Conservation (phyloP, 1,139 yeast species). For the Saccharomyces hybrid region DNA sequence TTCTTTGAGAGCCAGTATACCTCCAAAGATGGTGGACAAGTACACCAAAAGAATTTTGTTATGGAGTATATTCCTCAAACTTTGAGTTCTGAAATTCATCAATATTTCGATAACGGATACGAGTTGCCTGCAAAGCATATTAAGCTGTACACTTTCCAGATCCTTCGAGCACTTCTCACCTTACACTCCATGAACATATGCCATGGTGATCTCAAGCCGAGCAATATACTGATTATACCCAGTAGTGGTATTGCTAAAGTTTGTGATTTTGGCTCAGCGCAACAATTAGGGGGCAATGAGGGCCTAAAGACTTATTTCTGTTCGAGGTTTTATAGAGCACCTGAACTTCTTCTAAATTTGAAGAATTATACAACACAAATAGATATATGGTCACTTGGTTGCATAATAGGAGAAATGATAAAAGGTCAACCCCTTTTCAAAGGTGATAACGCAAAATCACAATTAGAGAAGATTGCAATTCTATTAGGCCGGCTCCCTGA, state of each 20-base stretch:
- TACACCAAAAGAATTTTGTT: not conserved
- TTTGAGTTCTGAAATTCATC: not conserved
- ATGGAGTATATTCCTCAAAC: slow-evolving; percentile 1
- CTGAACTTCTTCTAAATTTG: slow-evolving; percentile 73
- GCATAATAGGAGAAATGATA: slow-evolving; percentile 60
- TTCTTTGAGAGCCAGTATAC: not conserved
- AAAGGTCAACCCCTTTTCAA: not conserved
- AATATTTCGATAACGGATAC: not conserved
- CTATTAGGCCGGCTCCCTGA: not conserved
- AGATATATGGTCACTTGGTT: slow-evolving; percentile 80
- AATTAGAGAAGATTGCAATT: not conserved
- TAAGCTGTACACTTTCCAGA: not conserved
- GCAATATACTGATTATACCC: slow-evolving; percentile 74
- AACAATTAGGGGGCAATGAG: slow-evolving; percentile 41
- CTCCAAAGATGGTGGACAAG: not conserved
- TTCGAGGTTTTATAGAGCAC: slow-evolving; percentile 47
- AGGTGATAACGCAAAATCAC: not conserved
- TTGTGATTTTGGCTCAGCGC: slow-evolving; percentile 95
- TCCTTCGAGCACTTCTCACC: not conserved
- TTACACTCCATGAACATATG: not conserved
- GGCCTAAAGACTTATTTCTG: not conserved
- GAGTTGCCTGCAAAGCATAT: not conserved
- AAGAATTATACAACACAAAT: slow-evolving; percentile 67
- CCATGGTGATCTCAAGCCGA: slow-evolving; percentile 85
- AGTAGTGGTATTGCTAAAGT: slow-evolving; percentile 71